Conservation (phyloP, 202 grass and related monocot species). For the Musa balbisiana region DNA sequence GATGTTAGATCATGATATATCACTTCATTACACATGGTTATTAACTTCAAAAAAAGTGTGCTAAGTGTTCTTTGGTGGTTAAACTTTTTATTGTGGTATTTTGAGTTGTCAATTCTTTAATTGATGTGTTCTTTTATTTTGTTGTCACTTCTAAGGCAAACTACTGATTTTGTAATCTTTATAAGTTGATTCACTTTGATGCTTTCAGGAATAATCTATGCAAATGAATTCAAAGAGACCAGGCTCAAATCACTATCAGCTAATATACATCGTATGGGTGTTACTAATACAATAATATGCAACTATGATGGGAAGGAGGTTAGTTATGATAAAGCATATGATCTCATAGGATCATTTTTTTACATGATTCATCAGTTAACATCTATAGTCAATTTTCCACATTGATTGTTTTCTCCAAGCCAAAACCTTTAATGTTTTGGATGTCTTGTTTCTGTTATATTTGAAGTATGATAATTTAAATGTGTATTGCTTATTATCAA, state of each 20-base stretch:
- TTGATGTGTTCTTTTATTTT: no score
- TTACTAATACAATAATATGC: constrained; percentile 87
- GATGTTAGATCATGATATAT: no score
- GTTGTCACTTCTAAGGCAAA: no score
- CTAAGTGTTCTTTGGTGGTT: no score
- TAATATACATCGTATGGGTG: constrained; percentile 95
- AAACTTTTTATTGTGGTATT: no score
- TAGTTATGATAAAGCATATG: constrained; percentile 7
- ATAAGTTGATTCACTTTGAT: neutral
- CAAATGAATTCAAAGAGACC: constrained; percentile 93
- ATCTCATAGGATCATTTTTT: neutral
- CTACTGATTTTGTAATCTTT: no score
- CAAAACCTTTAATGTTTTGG: neutral
- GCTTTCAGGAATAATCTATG: constrained; percentile 82
- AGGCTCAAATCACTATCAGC: constrained; percentile 74
- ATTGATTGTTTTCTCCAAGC: no score
- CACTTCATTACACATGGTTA: no score
- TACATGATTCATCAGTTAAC: no score
- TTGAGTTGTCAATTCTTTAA: no score
- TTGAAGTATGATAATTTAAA: neutral
- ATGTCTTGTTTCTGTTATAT: neutral
- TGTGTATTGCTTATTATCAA: neutral
- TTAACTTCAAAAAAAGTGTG: no score
- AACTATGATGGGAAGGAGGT: constrained; percentile 99
- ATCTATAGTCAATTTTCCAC: no score